Conservation (phyloP, 1,284 basidiomycete species). For the Golubevia pallescens region DNA sequence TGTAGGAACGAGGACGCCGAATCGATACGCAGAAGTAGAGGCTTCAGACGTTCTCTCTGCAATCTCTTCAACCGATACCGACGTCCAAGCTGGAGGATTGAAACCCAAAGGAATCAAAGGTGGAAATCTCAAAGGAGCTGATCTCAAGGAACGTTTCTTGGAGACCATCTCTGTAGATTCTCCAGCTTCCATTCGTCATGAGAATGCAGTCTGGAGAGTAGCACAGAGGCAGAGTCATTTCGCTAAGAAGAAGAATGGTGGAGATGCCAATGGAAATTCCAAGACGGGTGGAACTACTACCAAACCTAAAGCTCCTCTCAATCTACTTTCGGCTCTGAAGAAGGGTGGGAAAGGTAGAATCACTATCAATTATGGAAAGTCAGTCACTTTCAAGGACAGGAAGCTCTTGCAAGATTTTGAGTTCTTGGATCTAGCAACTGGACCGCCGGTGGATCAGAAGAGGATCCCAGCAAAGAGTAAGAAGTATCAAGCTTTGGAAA, state of each 20-base stretch:
- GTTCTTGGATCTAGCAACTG: slow-evolving; percentile 67
- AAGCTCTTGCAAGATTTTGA: slow-evolving; percentile 66
- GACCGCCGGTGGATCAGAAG: slow-evolving; percentile 65
- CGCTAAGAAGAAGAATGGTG: slow-evolving; percentile 6
- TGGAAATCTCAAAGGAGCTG: slow-evolving; percentile 26
- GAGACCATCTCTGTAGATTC: slow-evolving; percentile 66
- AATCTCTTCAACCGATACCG: neutral
- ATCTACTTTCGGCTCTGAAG: slow-evolving; percentile 65
- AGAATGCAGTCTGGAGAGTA: slow-evolving; percentile 50
- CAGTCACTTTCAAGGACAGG: slow-evolving; percentile 67
- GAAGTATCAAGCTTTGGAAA: slow-evolving; percentile 63
- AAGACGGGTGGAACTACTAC: slow-evolving; percentile 1
- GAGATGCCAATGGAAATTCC: slow-evolving; percentile 3
- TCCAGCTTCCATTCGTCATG: slow-evolving; percentile 40
- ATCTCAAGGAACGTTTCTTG: slow-evolving; percentile 67
- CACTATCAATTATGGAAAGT: slow-evolving; percentile 66
- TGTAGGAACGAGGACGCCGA: neutral
- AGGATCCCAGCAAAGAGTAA: slow-evolving; percentile 65
- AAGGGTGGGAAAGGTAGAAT: slow-evolving; percentile 67
- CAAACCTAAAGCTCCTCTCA: slow-evolving; percentile 26
- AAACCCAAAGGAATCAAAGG: neutral
- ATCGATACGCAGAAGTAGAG: neutral
- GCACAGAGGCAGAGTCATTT: slow-evolving; percentile 50
- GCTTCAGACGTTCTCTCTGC: slow-evolving; percentile 27
- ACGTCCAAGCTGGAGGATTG: neutral